phyloP scores from a whole-genome alignment of 257 asterid genomes.

The Jacaranda copaia region DNA sequence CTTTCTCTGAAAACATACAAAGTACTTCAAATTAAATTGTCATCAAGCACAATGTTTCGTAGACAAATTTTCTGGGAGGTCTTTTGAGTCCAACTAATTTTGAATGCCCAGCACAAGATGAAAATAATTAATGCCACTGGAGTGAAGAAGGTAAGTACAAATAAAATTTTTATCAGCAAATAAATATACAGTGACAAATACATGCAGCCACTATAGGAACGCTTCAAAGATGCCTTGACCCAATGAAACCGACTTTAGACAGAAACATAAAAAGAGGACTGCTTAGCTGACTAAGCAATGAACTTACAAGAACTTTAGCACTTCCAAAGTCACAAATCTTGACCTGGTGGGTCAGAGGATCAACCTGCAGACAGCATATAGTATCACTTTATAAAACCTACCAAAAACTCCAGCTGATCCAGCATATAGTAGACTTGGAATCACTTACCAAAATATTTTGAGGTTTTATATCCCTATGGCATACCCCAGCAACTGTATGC shows the following conservation, averaged over 20 bases:
- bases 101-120: background rate
- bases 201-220: background rate
- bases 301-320: slow-evolving; percentile 74
- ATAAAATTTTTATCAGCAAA: background rate
- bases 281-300: slow-evolving; percentile 3
- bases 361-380: slow-evolving; percentile 52
- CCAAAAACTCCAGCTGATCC: slow-evolving; percentile 7
- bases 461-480: slow-evolving; percentile 78
- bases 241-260: background rate
- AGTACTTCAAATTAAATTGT: no score
- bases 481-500: slow-evolving; percentile 66
- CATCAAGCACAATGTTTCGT: background rate
- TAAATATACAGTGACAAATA: no score
- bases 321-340: slow-evolving; percentile 79
- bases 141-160: background rate
- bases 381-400: slow-evolving; percentile 19
- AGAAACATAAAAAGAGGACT: background rate
- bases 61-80: background rate
- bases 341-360: slow-evolving; percentile 77
- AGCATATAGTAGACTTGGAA: slow-evolving; percentile 2
- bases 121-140: background rate
- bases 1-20: background rate
- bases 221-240: background rate
- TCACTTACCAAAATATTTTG: slow-evolving; percentile 69
- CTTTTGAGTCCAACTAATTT: background rate